Evolutionary conservation across 768 basidiomycete species (phyloP), one percentile per base, ranked within the genome.

Genomic region (Aureoboletus auriporus): DNA sequence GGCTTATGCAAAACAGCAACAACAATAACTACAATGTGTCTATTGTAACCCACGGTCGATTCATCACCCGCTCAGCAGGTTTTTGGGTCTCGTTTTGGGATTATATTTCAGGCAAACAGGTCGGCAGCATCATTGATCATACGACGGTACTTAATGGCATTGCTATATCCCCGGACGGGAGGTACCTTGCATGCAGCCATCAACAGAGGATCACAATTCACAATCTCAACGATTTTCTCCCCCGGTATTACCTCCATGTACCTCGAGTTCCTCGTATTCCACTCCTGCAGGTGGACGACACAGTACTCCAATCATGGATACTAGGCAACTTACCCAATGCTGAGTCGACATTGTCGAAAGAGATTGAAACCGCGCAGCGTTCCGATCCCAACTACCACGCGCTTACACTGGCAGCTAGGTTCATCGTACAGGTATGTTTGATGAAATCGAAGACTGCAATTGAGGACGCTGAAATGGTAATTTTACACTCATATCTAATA

Each of bases 41-140:
- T 4, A 38, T 53, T 9, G 39, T 34, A 23, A 46, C 34, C 20
- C 35, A 40, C 13, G 39, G 39, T 7, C 34, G 6, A 20, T 41
- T 47, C 11, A 28, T 47, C 10, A 39, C 39, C 4, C 34, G 23
- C 35, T 16, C 31, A 5, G 39, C 43, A 31, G 39, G 47, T 16
- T 41, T 44, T 8, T 49, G 43, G 5, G 35, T 53, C 28, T 49
- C 44, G 17, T 38, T 53, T 12, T 53, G 52, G 52, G 47, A 53
- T 36, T 37, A 34, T 13, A 14, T 20, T 17, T 48, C 47, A 12
- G 28, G 31, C 29, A 33, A 31, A 9, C 33, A 31, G 8, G 30
- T 45, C 33, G 31, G 39, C 30, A 7, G 4, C 23, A 8, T 27
- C 31, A 2, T 47, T 31, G 2, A 16, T 13, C 30, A 40, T 16